Percentiles rank a stretch among this genome's conserved stretches.
These are phyloP conservation scores for Colletotrichum shisoi DNA, from an alignment of 2,329 filamentous ascomycete genomes.

Conservation along the genomic window DNA sequence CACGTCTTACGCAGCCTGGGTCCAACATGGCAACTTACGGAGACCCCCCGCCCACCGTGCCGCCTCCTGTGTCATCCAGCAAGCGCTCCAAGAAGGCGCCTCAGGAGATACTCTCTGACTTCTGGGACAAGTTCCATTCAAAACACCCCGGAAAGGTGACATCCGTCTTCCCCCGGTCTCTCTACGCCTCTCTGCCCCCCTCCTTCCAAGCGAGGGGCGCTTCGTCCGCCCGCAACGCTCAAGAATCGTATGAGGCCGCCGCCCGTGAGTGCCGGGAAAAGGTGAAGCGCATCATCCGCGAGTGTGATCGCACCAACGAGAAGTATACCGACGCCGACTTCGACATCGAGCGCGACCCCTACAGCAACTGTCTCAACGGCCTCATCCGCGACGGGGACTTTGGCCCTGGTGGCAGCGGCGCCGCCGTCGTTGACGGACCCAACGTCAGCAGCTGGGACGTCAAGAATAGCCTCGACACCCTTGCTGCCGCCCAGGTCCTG, in stretches of 20 bases:
- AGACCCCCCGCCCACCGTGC: constrained; percentile 10
- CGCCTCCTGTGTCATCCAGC: neutral
- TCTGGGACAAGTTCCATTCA: constrained; percentile 55
- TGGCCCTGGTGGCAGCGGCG: constrained; percentile 18
- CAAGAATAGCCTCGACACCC: constrained; percentile 42
- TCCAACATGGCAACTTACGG: constrained; percentile 30
- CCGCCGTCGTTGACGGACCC: constrained; percentile 19
- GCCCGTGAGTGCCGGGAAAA: constrained; percentile 52
- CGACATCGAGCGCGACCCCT: constrained; percentile 52
- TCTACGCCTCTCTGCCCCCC: constrained; percentile 50
- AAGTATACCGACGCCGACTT: constrained; percentile 57
- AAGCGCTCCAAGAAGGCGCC: constrained; percentile 45
- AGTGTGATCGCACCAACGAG: constrained; percentile 56
- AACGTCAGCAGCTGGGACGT: constrained; percentile 41
- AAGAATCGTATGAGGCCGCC: constrained; percentile 54
- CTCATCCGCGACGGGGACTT: constrained; percentile 40
- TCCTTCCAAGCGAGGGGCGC: constrained; percentile 46
- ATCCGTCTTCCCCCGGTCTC: constrained; percentile 54
- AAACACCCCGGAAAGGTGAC: constrained; percentile 55
- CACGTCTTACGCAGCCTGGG: neutral
- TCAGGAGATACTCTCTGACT: constrained; percentile 53
- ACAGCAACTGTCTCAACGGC: constrained; percentile 51
- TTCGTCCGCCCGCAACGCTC: constrained; percentile 58
- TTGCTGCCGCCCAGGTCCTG: constrained; percentile 41
- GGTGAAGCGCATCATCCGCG: constrained; percentile 52